Percentiles rank a stretch among this genome's conserved stretches.
Evolutionary conservation across 345 rosid genomes (phyloP).

Genomic region (Lagerstroemia speciosa): DNA sequence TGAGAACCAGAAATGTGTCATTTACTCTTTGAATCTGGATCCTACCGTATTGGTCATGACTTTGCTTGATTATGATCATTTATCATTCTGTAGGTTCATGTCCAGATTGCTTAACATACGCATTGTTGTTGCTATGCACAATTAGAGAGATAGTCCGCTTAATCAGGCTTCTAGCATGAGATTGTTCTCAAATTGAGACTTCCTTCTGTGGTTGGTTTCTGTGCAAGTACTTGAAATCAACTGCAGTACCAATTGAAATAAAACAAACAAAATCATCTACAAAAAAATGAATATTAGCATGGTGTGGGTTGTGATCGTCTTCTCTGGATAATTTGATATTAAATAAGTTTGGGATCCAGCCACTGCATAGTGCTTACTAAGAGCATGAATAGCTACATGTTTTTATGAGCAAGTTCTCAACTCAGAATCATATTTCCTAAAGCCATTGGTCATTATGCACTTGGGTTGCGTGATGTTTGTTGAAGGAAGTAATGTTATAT

Average conservation of each 20-base stretch:
- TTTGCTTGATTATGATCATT: not conserved
- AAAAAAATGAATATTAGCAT: no score
- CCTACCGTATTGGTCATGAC: not conserved
- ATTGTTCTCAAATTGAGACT: not conserved
- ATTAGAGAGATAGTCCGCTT: not conserved
- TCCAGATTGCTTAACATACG: not conserved
- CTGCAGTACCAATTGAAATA: not conserved
- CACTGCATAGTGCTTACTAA: not conserved
- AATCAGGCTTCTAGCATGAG: not conserved
- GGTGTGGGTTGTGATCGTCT: no score
- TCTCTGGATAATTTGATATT: not conserved
- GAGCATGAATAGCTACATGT: not conserved
- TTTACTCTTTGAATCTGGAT: not conserved
- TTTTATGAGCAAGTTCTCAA: not conserved
- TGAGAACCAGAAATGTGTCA: not conserved
- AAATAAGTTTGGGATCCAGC: no score
- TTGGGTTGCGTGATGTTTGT: not conserved
- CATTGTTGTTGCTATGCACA: not conserved
- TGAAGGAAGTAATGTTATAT: not conserved
- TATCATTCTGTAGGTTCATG: not conserved
- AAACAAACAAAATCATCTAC: not conserved
- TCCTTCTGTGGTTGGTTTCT: not conserved
- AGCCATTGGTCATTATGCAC: not conserved
- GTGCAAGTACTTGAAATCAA: not conserved
- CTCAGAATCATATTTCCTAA: not conserved